Conservation (phyloP, 768 basidiomycete species). For the Termitomyces sp. region DNA sequence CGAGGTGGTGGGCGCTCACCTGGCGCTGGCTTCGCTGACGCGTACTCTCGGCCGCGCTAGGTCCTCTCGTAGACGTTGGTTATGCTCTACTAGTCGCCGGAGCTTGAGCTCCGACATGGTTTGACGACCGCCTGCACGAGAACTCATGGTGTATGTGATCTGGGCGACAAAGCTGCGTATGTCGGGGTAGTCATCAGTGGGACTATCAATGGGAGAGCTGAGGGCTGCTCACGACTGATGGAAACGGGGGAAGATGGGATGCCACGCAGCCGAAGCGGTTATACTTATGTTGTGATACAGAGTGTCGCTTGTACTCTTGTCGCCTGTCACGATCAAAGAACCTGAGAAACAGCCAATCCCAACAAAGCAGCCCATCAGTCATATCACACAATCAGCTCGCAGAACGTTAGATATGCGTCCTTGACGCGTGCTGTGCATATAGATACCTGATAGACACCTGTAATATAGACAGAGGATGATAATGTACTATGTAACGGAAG, state of each 20-base stretch:
- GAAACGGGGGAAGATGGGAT: background rate
- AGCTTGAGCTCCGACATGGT: conserved; percentile 99
- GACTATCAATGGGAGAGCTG: background rate
- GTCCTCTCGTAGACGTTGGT: conserved; percentile 87
- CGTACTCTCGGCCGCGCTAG: conserved; percentile 82
- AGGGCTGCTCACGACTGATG: background rate
- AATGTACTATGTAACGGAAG: conserved; percentile 10
- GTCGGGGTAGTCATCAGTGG: background rate
- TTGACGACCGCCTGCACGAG: conserved; percentile 63
- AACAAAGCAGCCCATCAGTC: conserved; percentile 15
- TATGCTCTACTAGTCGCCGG: conserved; percentile 90
- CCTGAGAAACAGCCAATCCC: conserved; percentile 17
- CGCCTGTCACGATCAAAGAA: conserved; percentile 15
- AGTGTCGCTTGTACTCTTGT: conserved; percentile 10
- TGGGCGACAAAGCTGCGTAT: conserved; percentile 8
- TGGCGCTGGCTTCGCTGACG: conserved; percentile 89
- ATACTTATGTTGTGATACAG: conserved; percentile 8
- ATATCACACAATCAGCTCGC: conserved; percentile 9
- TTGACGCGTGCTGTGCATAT: conserved; percentile 11
- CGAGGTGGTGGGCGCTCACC: conserved; percentile 44
- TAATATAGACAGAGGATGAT: conserved; percentile 4
- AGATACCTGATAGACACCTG: conserved; percentile 5
- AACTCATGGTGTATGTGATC: conserved; percentile 42
- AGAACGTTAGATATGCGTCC: conserved; percentile 6
- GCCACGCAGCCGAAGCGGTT: background rate